Conservation (phyloP, 495 filamentous ascomycete genomes). For the Tuber melanosporum region DNA sequence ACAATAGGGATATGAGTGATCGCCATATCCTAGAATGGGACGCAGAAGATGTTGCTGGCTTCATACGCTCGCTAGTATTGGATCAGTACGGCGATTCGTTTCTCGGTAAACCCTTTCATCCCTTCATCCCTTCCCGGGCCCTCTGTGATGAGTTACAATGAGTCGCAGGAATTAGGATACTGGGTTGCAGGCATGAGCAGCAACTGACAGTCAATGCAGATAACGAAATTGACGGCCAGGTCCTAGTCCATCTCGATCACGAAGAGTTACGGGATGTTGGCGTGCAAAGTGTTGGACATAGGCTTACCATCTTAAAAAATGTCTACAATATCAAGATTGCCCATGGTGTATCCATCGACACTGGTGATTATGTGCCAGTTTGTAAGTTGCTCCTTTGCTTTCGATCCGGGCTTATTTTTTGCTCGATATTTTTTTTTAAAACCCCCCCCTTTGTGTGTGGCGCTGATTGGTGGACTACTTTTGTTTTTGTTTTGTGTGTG, state of each 20-base stretch:
- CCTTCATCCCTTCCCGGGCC: constrained; percentile 25
- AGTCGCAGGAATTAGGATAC: constrained; percentile 10
- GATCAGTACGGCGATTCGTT: constrained; percentile 77
- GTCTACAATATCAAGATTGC: constrained; percentile 93
- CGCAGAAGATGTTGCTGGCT: constrained; percentile 79
- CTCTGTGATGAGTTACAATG: constrained; percentile 30
- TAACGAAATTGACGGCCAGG: constrained; percentile 89
- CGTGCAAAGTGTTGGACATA: constrained; percentile 83
- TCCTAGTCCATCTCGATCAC: constrained; percentile 78
- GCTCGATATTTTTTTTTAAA: constrained; percentile 12
- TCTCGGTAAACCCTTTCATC: constrained; percentile 45
- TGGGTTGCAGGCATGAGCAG: constrained; percentile 15
- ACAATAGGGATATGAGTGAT: constrained; percentile 31
- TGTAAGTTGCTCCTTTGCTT: constrained; percentile 54
- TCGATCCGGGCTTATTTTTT: constrained; percentile 16
- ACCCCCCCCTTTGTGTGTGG: constrained; percentile 10
- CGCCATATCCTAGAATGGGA: constrained; percentile 73
- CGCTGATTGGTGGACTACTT: constrained; percentile 28
- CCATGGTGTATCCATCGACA: constrained; percentile 81
- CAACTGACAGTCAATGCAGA: constrained; percentile 50
- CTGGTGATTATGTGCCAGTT: constrained; percentile 87
- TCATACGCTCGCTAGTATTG: constrained; percentile 69
- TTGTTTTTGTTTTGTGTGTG: constrained; percentile 5
- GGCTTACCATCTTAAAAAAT: constrained; percentile 85
- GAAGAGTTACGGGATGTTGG: constrained; percentile 93